Evolutionary conservation across 192 early-diverging fungal genomes (phyloP), one percentile per base, ranked within the genome.

Genomic region (Bifiguratus adelaidae): DNA sequence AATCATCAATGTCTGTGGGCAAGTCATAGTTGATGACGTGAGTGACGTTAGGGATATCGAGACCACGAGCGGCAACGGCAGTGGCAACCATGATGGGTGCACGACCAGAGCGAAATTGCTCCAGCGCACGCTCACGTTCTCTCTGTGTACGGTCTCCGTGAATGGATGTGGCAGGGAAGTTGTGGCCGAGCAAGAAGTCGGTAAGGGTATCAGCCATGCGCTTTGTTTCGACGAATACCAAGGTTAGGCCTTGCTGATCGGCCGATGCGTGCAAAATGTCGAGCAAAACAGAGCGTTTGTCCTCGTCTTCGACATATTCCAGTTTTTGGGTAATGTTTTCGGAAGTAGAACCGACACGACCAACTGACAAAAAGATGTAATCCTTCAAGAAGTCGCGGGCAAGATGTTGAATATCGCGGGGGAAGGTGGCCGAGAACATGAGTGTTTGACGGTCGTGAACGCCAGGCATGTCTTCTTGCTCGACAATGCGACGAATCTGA

Each of bases 171-270:
- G 82, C 82, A 12, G 77, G 71, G 61, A 95, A 91, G 63, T 73
- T 71, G 59, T 86, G 69, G 55, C 72, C 52, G 27, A 80, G 61
- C 52, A 98, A 70, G 49, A 85, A 88, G 56, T 92, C 84, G 61
- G 81, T 85, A 26, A 98, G 80, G 50, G 82, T 82, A 55, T 97
- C 94, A 21, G 92, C 92, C 73, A 82, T 82, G 42, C 88, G 81
- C 76, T 96, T 97, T 50, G 95, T 97, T 67, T 96, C 92, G 19
- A 95, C 92, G 74, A 97, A 97, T 44, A 97, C 88, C 32, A 97
- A 75, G 22, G 92, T 95, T 53, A 96, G 65, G 25, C 85, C 76
- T 7, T 68, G 54, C 40, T 57, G 63, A 51, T 76, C 75, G 45
- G 49, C 52, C 36, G 63, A 67, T n/a, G 78, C 73, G 19, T 68